phyloP scores from a whole-genome alignment of 805 yeast genomes.

The Candida odintsovae region DNA sequence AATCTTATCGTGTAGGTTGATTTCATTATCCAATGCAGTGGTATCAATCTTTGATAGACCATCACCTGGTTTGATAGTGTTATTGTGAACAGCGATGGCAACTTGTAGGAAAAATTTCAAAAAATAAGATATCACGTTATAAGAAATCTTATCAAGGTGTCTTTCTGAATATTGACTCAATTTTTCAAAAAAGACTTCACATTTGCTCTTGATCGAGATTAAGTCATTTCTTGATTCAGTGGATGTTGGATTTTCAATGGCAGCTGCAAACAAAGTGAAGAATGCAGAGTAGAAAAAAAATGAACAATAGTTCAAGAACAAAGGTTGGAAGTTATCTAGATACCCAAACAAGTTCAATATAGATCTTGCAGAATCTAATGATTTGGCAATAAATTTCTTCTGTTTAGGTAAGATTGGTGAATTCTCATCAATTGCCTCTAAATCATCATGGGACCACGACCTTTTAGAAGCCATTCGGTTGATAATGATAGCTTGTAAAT shows the following conservation, averaged over 20 bases:
- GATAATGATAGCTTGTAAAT: constrained; percentile 15
- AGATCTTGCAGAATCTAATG: constrained; percentile 18
- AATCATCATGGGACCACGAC: constrained; percentile 20
- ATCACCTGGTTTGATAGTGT: constrained; percentile 1
- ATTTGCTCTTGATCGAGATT: constrained; percentile 6
- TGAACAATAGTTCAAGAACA: constrained; percentile 10
- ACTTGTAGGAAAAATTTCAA: constrained; percentile 18
- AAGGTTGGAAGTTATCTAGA: constrained; percentile 4
- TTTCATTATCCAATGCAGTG: constrained; percentile 7
- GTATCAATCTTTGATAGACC: constrained; percentile 2
- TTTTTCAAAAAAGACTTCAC: constrained; percentile 6
- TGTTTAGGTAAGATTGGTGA: constrained; percentile 11
- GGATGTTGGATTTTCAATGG: constrained; percentile 18
- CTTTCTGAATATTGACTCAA: background rate
- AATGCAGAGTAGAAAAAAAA: constrained; percentile 21
- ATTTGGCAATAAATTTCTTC: constrained; percentile 12
- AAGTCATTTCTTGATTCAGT: constrained; percentile 11
- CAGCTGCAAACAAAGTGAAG: constrained; percentile 19
- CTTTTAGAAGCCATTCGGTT: constrained; percentile 24
- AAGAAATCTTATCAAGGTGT: constrained; percentile 6
- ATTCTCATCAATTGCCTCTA: constrained; percentile 4
- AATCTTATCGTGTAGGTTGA: background rate
- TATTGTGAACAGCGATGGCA: constrained; percentile 17
- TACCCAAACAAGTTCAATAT: constrained; percentile 8
- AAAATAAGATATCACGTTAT: constrained; percentile 7